phyloP scores from a whole-genome alignment of 129 eudicot species.

The Heracleum sosnowskyi region DNA sequence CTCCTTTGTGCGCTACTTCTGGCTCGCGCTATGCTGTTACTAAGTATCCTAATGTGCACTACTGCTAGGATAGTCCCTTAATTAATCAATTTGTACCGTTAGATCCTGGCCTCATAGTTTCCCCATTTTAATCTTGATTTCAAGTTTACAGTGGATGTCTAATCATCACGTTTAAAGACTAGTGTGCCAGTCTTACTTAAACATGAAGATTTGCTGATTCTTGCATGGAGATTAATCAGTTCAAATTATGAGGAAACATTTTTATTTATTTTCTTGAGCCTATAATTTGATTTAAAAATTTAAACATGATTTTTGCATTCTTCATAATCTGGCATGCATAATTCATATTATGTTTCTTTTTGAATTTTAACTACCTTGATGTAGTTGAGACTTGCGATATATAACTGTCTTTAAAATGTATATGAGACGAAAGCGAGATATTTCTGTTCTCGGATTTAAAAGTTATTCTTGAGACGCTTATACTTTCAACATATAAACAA shows the following conservation, averaged over 20 bases:
- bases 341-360: neutral
- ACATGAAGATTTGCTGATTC: neutral
- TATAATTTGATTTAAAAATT: neutral
- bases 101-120: neutral
- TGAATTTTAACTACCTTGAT: neutral
- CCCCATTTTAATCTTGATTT: neutral
- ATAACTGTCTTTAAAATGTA: no score
- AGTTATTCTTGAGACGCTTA: no score
- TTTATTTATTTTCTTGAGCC: neutral
- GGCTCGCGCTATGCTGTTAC: neutral
- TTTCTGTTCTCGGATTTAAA: neutral
- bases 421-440: neutral
- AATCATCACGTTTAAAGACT: neutral
- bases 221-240: conserved; percentile 1
- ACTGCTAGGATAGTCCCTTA: neutral
- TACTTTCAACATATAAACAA: neutral
- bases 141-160: neutral
- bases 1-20: neutral
- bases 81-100: neutral
- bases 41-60: neutral
- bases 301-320: neutral
- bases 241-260: neutral
- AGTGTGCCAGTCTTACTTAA: neutral
- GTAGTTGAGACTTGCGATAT: neutral
- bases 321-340: neutral